phyloP scores from a whole-genome alignment of 2,329 filamentous ascomycete species.

The Colletotrichum lentis region DNA sequence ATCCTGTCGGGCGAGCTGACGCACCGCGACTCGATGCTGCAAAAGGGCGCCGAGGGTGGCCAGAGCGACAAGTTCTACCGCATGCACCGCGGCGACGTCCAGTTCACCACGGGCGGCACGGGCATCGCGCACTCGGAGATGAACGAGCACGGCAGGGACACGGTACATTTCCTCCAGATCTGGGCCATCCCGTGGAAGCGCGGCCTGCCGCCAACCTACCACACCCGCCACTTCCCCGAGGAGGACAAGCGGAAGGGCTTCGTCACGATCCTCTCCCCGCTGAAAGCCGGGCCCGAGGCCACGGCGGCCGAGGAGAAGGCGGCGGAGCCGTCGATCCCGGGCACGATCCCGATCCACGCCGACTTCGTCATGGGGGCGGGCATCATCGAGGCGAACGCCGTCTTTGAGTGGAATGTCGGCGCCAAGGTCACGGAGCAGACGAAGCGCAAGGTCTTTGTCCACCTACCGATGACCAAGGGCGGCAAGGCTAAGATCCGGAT shows the following conservation, averaged over 20 bases:
- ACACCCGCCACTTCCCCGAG: constrained; percentile 76
- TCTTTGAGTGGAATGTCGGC: constrained; percentile 78
- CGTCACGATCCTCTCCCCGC: constrained; percentile 77
- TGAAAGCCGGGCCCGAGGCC: constrained; percentile 72
- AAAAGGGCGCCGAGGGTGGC: constrained; percentile 69
- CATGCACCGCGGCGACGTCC: constrained; percentile 82
- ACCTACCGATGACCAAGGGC: constrained; percentile 80
- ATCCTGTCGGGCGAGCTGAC: constrained; percentile 86
- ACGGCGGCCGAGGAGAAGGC: constrained; percentile 69
- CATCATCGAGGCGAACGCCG: constrained; percentile 70
- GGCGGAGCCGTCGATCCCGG: constrained; percentile 66
- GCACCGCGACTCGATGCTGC: constrained; percentile 85
- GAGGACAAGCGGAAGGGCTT: constrained; percentile 75
- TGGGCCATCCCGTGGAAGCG: constrained; percentile 83
- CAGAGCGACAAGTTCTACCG: constrained; percentile 71
- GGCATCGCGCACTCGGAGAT: constrained; percentile 83
- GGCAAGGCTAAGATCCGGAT: constrained; percentile 76
- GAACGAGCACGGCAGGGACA: constrained; percentile 75
- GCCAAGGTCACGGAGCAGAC: constrained; percentile 59
- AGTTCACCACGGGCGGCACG: constrained; percentile 89
- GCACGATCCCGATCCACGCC: constrained; percentile 83
- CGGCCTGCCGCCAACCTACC: constrained; percentile 77
- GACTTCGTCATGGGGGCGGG: constrained; percentile 85
- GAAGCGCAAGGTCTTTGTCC: constrained; percentile 79
- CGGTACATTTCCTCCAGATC: constrained; percentile 87